These are phyloP conservation scores for Eremochloa ophiuroides DNA, from an alignment of 176 grass and related monocot species.

Conservation along the genomic window DNA sequence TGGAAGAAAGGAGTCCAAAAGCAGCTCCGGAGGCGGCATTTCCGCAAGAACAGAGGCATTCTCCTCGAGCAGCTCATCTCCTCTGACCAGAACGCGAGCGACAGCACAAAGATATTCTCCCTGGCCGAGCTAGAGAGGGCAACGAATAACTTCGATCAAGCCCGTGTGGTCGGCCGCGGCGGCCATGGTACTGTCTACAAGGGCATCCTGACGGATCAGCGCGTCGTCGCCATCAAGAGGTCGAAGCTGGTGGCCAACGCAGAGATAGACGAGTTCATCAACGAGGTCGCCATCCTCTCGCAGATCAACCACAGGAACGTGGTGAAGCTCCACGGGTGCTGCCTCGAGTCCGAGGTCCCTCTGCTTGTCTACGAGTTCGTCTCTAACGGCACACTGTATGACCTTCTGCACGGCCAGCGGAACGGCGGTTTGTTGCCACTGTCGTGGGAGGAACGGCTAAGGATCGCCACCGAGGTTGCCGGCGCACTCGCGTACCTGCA, in stretches of 20 bases:
- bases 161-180: slow-evolving; percentile 14
- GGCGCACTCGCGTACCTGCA: slow-evolving; percentile 23
- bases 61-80: slow-evolving; percentile 19
- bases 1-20: slow-evolving; percentile 22
- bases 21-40: not conserved
- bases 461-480: slow-evolving; percentile 20
- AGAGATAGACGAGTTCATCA: slow-evolving; percentile 29
- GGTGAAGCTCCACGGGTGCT: slow-evolving; percentile 31
- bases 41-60: slow-evolving; percentile 33
- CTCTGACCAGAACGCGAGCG: not conserved
- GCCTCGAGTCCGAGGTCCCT: slow-evolving; percentile 22
- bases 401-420: not conserved
- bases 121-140: slow-evolving; percentile 16
- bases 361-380: slow-evolving; percentile 23
- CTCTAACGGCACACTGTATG: slow-evolving; percentile 20
- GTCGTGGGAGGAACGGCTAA: not conserved
- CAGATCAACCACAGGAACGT: slow-evolving; percentile 36
- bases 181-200: slow-evolving; percentile 35
- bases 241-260: not conserved
- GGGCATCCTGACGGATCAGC: slow-evolving; percentile 13
- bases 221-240: slow-evolving; percentile 6
- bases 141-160: not conserved
- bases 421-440: not conserved
- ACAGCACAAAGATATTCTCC: slow-evolving; percentile 19
- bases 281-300: slow-evolving; percentile 20